Evolutionary conservation across 305 asterid species (phyloP).

Genomic region (Solanum hybrid): DNA sequence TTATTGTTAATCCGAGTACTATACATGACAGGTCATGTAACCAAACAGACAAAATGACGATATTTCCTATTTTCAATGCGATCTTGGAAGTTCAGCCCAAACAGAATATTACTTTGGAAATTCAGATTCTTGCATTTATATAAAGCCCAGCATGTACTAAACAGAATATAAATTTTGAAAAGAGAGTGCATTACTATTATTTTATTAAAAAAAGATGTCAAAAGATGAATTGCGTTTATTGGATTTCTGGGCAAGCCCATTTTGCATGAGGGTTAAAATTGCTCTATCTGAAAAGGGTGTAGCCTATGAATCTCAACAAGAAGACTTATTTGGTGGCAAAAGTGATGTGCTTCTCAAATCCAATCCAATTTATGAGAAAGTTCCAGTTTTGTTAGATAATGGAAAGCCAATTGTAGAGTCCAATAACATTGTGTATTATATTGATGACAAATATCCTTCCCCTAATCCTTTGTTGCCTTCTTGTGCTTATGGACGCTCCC

Average conservation of each 20-base stretch:
- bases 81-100: background rate
- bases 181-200: background rate
- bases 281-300: slow-evolving; percentile 60
- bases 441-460: slow-evolving; percentile 53
- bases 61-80: background rate
- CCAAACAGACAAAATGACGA: background rate
- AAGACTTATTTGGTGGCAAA: slow-evolving; percentile 51
- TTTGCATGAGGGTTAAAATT: slow-evolving; percentile 36
- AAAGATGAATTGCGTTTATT: slow-evolving; percentile 37
- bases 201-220: slow-evolving; percentile 22
- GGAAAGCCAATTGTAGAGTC: slow-evolving; percentile 66
- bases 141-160: background rate
- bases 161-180: background rate
- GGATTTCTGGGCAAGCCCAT: slow-evolving; percentile 65
- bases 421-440: slow-evolving; percentile 51
- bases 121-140: background rate
- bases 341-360: slow-evolving; percentile 50
- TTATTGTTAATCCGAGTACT: no score
- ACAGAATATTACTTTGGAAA: background rate
- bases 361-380: slow-evolving; percentile 61
- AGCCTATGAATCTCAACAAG: slow-evolving; percentile 33
- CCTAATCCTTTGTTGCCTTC: slow-evolving; percentile 36
- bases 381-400: slow-evolving; percentile 56
- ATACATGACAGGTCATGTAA: background rate
- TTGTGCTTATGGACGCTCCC: slow-evolving; percentile 42